These are phyloP conservation scores for Starmerella apicola DNA, from an alignment of 805 yeast species.

Conservation along the genomic window DNA sequence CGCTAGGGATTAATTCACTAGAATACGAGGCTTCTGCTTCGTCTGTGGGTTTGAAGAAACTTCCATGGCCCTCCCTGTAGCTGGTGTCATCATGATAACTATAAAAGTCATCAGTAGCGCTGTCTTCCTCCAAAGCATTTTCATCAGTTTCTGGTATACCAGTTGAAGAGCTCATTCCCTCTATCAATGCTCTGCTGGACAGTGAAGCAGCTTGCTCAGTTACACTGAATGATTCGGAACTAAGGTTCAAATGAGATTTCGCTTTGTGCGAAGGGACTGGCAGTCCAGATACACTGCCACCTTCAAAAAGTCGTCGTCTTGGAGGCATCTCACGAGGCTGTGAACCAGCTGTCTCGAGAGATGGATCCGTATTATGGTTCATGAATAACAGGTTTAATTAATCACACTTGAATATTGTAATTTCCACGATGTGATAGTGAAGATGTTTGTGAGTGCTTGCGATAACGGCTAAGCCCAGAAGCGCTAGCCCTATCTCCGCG, in stretches of 20 bases:
- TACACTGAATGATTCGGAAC: slow-evolving; percentile 14
- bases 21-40: not conserved
- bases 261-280: slow-evolving; percentile 8
- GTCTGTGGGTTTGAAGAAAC: no score
- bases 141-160: not conserved
- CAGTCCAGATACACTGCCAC: slow-evolving; percentile 12
- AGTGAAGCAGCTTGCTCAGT: slow-evolving; percentile 19
- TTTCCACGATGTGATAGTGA: no score
- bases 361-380: no score
- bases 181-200: slow-evolving; percentile 17
- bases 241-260: slow-evolving; percentile 9
- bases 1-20: slow-evolving; percentile 2
- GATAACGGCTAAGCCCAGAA: no score
- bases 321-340: slow-evolving; percentile 7
- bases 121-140: slow-evolving; percentile 1
- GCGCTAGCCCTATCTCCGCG: no score
- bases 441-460: no score
- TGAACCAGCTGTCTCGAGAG: no score
- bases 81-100: not conserved
- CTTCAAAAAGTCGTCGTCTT: slow-evolving; percentile 15
- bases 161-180: slow-evolving; percentile 6
- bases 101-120: not conserved
- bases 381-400: no score
- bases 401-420: no score
- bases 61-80: no score